phyloP scores from a whole-genome alignment of 2,329 filamentous ascomycete species.

The Monosporascus sp. region DNA sequence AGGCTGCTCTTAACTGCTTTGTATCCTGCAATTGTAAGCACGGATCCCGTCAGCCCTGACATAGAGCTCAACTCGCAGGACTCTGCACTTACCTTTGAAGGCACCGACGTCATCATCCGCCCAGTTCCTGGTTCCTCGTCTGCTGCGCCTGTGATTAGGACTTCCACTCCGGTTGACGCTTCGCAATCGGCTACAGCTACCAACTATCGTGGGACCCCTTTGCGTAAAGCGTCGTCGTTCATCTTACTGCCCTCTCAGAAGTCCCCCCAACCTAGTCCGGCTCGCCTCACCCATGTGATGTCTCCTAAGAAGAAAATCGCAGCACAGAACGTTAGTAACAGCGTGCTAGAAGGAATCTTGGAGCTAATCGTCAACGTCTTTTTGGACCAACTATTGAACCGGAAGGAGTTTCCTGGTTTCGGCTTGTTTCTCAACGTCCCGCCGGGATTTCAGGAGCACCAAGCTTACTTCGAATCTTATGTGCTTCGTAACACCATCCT shows the following conservation, averaged over 20 bases:
- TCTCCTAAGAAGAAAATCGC: slow-evolving; percentile 50
- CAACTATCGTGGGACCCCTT: slow-evolving; percentile 49
- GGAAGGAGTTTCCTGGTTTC: slow-evolving; percentile 89
- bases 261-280: slow-evolving; percentile 52
- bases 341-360: slow-evolving; percentile 69
- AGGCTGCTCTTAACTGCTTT: slow-evolving; percentile 73
- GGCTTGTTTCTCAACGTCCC: slow-evolving; percentile 82
- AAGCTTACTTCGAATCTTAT: slow-evolving; percentile 92
- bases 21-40: slow-evolving; percentile 83
- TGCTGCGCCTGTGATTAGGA: slow-evolving; percentile 67
- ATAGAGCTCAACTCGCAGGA: slow-evolving; percentile 82
- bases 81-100: slow-evolving; percentile 77
- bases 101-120: slow-evolving; percentile 76
- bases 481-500: slow-evolving; percentile 71
- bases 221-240: slow-evolving; percentile 84
- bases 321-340: slow-evolving; percentile 54
- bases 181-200: slow-evolving; percentile 34
- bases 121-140: slow-evolving; percentile 59
- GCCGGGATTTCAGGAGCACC: slow-evolving; percentile 88
- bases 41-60: slow-evolving; percentile 76
- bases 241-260: slow-evolving; percentile 75
- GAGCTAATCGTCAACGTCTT: slow-evolving; percentile 77
- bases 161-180: slow-evolving; percentile 52
- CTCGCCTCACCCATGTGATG: slow-evolving; percentile 59
- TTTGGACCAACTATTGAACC: slow-evolving; percentile 74